A percentile compares a stretch with the other conserved stretches of the same genome.
Conservation (phyloP, 352 stramenopile genomes). For the Globisporangium canariense region DNA sequence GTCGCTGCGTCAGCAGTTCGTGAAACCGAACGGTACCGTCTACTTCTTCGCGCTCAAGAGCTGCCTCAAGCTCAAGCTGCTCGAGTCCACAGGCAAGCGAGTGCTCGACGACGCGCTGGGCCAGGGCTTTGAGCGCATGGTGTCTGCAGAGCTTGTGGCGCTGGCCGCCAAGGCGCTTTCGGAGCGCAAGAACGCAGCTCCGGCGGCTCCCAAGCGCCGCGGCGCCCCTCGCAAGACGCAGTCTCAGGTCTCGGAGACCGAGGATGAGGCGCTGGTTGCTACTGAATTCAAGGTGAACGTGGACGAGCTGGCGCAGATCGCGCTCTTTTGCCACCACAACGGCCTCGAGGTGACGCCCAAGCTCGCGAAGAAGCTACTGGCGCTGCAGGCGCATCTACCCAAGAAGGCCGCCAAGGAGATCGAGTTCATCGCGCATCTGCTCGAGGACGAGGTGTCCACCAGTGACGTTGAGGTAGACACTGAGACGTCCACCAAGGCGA, state of each 20-base stretch:
- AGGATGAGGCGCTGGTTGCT: not conserved
- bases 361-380: constrained; percentile 36
- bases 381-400: constrained; percentile 38
- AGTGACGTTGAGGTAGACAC: not conserved
- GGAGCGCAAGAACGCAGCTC: constrained; percentile 16
- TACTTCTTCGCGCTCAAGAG: constrained; percentile 72
- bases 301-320: constrained; percentile 41
- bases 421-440: constrained; percentile 32
- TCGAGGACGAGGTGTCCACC: constrained; percentile 16
- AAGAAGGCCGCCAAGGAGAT: constrained; percentile 41
- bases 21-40: constrained; percentile 70
- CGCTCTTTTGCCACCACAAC: constrained; percentile 58
- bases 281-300: constrained; percentile 28
- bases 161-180: constrained; percentile 24
- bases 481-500: not conserved
- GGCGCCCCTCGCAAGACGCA: constrained; percentile 17
- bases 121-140: constrained; percentile 38
- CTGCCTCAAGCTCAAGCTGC: constrained; percentile 43
- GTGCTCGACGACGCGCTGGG: constrained; percentile 51
- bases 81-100: constrained; percentile 46
- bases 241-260: not conserved
- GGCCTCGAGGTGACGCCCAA: constrained; percentile 38
- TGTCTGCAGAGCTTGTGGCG: constrained; percentile 26
- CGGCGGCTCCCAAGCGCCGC: constrained; percentile 20
- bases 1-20: constrained; percentile 63